phyloP scores from a whole-genome alignment of 352 stramenopile genomes.

The Globisporangium cylindrosporum region DNA sequence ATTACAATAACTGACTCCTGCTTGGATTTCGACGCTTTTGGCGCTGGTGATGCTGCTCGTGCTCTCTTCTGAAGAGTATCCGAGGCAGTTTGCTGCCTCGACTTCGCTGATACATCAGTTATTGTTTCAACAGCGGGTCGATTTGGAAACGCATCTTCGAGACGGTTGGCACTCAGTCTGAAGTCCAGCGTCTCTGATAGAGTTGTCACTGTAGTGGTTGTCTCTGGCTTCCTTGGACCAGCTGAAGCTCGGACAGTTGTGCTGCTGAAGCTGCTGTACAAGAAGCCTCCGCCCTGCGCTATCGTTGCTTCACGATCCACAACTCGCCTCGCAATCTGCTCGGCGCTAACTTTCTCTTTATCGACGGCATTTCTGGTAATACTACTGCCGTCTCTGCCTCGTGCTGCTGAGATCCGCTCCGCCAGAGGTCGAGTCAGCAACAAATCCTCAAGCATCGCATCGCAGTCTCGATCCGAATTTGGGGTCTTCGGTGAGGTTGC shows the following conservation, averaged over 20 bases:
- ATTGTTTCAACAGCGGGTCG: not conserved
- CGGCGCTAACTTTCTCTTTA: not conserved
- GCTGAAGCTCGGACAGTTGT: not conserved
- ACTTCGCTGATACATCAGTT: no score
- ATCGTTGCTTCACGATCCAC: not conserved
- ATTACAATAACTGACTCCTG: conserved; percentile 18
- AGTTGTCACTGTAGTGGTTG: not conserved
- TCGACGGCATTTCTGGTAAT: not conserved
- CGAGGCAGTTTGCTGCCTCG: not conserved
- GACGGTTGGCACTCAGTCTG: not conserved
- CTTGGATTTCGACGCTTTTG: conserved; percentile 8
- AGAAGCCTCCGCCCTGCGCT: not conserved
- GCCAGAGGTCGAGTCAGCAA: conserved; percentile 8
- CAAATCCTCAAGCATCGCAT: conserved; percentile 14
- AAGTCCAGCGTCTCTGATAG: not conserved
- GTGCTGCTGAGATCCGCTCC: conserved; percentile 11
- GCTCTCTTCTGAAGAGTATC: not conserved
- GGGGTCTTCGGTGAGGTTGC: not conserved
- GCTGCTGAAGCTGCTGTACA: not conserved
- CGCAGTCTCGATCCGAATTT: conserved; percentile 15
- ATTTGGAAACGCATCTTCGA: not conserved
- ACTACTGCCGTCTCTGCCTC: not conserved
- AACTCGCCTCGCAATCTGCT: not conserved
- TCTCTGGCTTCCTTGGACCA: not conserved
- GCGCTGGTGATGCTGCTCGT: no score